Evolutionary conservation across 2,329 filamentous ascomycete genomes (phyloP), one percentile per base, ranked within the genome.

Genomic region (Cylindrodendrum hubeiense): DNA sequence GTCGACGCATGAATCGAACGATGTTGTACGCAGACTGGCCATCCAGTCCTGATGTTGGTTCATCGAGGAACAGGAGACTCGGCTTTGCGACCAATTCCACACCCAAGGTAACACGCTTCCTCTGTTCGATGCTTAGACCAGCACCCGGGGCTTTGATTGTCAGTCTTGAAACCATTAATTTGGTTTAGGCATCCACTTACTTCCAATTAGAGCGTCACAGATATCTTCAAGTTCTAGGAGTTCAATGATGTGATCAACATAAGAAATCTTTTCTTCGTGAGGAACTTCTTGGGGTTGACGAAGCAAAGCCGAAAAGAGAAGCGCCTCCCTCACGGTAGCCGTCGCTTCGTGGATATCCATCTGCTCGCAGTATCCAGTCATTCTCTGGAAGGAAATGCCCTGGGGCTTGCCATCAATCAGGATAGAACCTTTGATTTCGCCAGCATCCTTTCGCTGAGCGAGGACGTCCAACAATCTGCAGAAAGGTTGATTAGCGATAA

Each of bases 81-180:
- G 90, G 90, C 71, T 90, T 91, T 1, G 90, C 90, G n/a, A 89
- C 90, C 5, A 93, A 79, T 69, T 93, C 90, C 1, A 92, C 90
- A 51, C 89, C 91, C 39, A 93, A 91, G 0, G 90, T 92, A 2
- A 93, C 80, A 30, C 90, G 85, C 80, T 93, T 93, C 4, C 84
- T 75, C 69, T 87, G 83, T 17, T 86, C 85, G 9, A 85, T 83
- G 6, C 80, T 84, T 21, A 86, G 79, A 2, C 83, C 79, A 37
- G 81, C 80, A 3, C 85, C 85, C 30, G 70, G 58, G 34, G 33
- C 65, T 69, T 17, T 2, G 56, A 22, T 60, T 87, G 41, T 90
- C 85, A 19, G 86, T 85, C 12, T 90, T 79, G 34, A 6, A 8
- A 58, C 12, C 6, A 8, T 28, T 34, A 5, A 46, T 12, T 7